Evolutionary conservation across 768 basidiomycete species (phyloP), one percentile per base, ranked within the genome.

Genomic region (Kwoniella heveanensis): DNA sequence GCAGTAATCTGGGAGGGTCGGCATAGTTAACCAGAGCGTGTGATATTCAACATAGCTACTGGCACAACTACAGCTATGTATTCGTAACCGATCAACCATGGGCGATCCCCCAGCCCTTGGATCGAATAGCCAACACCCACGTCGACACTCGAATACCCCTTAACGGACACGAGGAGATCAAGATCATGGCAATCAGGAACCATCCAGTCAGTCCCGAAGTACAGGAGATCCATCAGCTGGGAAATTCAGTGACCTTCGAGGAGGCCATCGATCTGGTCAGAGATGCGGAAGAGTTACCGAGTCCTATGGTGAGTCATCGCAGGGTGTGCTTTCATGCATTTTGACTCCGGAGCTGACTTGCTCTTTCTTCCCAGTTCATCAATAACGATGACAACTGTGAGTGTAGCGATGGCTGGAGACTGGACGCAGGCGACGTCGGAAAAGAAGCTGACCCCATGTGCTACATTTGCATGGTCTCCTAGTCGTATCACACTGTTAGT

Each of bases 371-470:
- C 12, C 30, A 73, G 72, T 30, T 74, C 21, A 67, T 74, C 44
- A 65, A 65, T 58, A 70, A 74, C 47, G 72, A 74, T 54, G 54
- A 65, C 22, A 65, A 64, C 22, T 74, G 71, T 70, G 54, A 61
- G 71, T 66, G 19, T 24, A n/a, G n/a, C n/a, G n/a, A n/a, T n/a
- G n/a, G n/a, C n/a, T n/a, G n/a, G n/a, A n/a, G n/a, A n/a, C n/a
- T n/a, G n/a, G n/a, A n/a, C n/a, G n/a, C n/a, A n/a, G n/a, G n/a
- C n/a, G n/a, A n/a, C n/a, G n/a, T n/a, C n/a, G n/a, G n/a, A n/a
- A n/a, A n/a, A n/a, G n/a, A n/a, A n/a, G n/a, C n/a, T n/a, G n/a
- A n/a, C n/a, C n/a, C n/a, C n/a, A n/a, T n/a, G n/a, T n/a, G n/a
- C n/a, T n/a, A n/a, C n/a, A n/a, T n/a, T n/a, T n/a, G 1, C 13